phyloP scores from a whole-genome alignment of 257 asterid genomes.

The Asclepias syriaca region DNA sequence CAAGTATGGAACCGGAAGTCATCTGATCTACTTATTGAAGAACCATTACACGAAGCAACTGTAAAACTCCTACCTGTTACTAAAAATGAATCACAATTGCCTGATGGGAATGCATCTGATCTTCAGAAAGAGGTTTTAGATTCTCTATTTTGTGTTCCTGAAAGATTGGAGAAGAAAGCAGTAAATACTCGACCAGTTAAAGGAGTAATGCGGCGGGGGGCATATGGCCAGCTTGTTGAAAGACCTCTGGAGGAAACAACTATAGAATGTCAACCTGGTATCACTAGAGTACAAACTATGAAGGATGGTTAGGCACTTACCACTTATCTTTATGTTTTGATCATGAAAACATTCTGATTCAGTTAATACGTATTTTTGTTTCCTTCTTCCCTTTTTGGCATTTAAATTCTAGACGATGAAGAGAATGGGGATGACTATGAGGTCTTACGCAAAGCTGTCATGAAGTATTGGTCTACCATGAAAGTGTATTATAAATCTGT shows the following conservation, averaged over 20 bases:
- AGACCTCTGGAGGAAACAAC: conserved; percentile 42
- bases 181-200: conserved; percentile 15
- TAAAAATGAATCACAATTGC: conserved; percentile 18
- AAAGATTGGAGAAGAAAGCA: conserved; percentile 31
- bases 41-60: conserved; percentile 39
- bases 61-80: conserved; percentile 47
- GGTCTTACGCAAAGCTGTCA: conserved; percentile 47
- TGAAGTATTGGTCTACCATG: conserved; percentile 57
- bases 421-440: conserved; percentile 47
- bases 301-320: conserved; percentile 36
- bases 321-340: conserved; percentile 6
- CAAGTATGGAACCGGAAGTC: conserved; percentile 18
- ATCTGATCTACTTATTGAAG: conserved; percentile 32
- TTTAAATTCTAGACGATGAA: conserved; percentile 35
- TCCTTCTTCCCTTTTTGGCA: background rate
- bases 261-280: conserved; percentile 44
- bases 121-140: conserved; percentile 49
- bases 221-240: conserved; percentile 35
- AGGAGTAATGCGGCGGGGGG: conserved; percentile 20
- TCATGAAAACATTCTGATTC: conserved; percentile 1
- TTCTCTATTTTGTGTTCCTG: conserved; percentile 44
- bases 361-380: background rate
- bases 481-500: conserved; percentile 68
- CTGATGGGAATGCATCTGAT: conserved; percentile 29
- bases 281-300: conserved; percentile 34